Evolutionary conservation across 2,329 filamentous ascomycete genomes (phyloP).

Genomic region (Fusarium sp.): DNA sequence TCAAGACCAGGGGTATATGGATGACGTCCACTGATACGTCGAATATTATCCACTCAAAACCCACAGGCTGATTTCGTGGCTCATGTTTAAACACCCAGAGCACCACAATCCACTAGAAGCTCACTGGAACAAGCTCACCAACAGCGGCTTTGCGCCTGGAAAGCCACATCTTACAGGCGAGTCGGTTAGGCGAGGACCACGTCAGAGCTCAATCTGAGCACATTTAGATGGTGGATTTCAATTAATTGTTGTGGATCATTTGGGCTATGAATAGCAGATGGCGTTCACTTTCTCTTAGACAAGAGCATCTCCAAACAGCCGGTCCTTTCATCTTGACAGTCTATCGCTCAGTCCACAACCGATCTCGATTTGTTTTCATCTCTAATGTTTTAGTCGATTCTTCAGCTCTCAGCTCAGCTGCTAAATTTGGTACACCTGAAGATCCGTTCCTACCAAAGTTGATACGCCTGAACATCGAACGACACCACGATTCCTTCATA

Average conservation of each 20-base stretch:
- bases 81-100: background rate
- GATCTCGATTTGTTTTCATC: slow-evolving; percentile 22
- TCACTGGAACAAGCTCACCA: slow-evolving; percentile 26
- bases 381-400: background rate
- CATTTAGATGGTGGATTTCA: background rate
- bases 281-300: slow-evolving; percentile 9
- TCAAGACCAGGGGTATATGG: slow-evolving; percentile 44
- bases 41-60: slow-evolving; percentile 14
- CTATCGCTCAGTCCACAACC: background rate
- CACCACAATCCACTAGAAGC: slow-evolving; percentile 16
- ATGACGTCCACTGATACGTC: slow-evolving; percentile 12
- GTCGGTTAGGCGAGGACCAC: slow-evolving; percentile 31
- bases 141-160: background rate
- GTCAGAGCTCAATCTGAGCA: slow-evolving; percentile 33
- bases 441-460: background rate
- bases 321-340: slow-evolving; percentile 8
- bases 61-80: slow-evolving; percentile 12
- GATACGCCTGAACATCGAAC: slow-evolving; percentile 19
- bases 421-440: slow-evolving; percentile 9
- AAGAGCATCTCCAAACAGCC: slow-evolving; percentile 5
- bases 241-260: slow-evolving; percentile 22
- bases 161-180: slow-evolving; percentile 12
- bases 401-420: background rate
- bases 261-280: slow-evolving; percentile 26
- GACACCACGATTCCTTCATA: slow-evolving; percentile 6